These are phyloP conservation scores for Calendula officinalis DNA, from an alignment of 129 eudicot genomes.

Conservation along the genomic window DNA sequence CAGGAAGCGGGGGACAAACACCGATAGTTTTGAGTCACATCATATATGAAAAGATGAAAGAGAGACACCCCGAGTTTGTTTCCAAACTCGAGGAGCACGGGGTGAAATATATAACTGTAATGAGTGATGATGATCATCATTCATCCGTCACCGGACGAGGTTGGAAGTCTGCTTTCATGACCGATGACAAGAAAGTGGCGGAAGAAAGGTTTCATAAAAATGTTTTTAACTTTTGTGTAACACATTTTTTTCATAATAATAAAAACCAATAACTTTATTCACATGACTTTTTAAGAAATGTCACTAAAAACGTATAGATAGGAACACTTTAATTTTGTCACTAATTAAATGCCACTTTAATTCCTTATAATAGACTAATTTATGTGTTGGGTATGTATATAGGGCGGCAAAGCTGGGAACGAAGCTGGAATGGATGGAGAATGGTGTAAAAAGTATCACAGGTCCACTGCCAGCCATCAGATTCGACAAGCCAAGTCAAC, in stretches of 20 bases:
- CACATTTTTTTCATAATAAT: too few species aligned
- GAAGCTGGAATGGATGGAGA: constrained; percentile 75
- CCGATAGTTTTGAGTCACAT: constrained; percentile 52
- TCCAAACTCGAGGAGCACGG: constrained; percentile 26
- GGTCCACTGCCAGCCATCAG: constrained; percentile 68
- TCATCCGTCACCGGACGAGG: constrained; percentile 65
- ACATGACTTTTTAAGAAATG: too few species aligned
- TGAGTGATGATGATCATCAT: constrained; percentile 64
- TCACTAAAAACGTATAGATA: too few species aligned
- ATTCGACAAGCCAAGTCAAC: constrained; percentile 42
- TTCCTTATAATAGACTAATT: too few species aligned
- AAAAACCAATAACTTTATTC: too few species aligned
- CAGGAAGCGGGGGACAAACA: constrained; percentile 79
- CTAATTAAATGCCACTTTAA: too few species aligned
- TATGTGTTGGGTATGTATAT: constrained; percentile 24
- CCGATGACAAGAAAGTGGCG: constrained; percentile 62
- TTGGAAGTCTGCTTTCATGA: constrained; percentile 67
- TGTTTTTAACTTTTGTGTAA: too few species aligned
- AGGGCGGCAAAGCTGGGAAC: constrained; percentile 78
- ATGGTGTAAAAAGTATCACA: constrained; percentile 45
- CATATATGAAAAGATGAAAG: constrained; percentile 28
- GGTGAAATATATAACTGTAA: constrained; percentile 29
- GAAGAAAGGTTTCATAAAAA: too few species aligned
- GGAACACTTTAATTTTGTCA: too few species aligned
- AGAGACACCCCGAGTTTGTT: constrained; percentile 27